Conservation (phyloP, 2,329 filamentous ascomycete species). For the Colletotrichum paranaense region DNA sequence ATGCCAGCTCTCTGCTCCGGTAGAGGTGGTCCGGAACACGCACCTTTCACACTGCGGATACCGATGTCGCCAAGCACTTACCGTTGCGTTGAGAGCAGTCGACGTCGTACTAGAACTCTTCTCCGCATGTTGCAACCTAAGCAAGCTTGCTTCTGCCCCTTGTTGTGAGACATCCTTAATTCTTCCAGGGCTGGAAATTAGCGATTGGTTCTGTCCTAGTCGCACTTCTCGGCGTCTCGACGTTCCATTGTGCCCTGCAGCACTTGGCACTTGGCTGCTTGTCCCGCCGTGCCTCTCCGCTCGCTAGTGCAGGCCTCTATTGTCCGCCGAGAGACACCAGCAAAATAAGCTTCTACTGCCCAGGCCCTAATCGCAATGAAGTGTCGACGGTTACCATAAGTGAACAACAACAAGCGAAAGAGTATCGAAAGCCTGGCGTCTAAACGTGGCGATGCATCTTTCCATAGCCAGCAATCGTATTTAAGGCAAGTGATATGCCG, state of each 20-base stretch:
- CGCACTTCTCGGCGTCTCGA: slow-evolving; percentile 7
- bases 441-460: neutral
- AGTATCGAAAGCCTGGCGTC: neutral
- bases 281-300: slow-evolving; percentile 6
- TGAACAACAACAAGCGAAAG: neutral
- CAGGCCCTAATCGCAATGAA: slow-evolving; percentile 7
- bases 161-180: slow-evolving; percentile 7
- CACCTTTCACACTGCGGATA: neutral
- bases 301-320: slow-evolving; percentile 9
- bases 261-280: slow-evolving; percentile 28
- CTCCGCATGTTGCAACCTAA: slow-evolving; percentile 14
- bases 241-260: slow-evolving; percentile 4
- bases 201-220: neutral
- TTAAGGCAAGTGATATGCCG: neutral
- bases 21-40: neutral
- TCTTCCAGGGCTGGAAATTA: neutral
- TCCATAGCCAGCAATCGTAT: neutral
- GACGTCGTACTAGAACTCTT: slow-evolving; percentile 6
- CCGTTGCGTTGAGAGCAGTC: neutral
- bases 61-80: neutral
- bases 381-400: neutral
- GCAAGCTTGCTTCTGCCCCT: slow-evolving; percentile 1
- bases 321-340: slow-evolving; percentile 22
- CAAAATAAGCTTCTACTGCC: slow-evolving; percentile 28
- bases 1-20: neutral